phyloP scores from a whole-genome alignment of 2,329 filamentous ascomycete species.

The Exophiala sideris region DNA sequence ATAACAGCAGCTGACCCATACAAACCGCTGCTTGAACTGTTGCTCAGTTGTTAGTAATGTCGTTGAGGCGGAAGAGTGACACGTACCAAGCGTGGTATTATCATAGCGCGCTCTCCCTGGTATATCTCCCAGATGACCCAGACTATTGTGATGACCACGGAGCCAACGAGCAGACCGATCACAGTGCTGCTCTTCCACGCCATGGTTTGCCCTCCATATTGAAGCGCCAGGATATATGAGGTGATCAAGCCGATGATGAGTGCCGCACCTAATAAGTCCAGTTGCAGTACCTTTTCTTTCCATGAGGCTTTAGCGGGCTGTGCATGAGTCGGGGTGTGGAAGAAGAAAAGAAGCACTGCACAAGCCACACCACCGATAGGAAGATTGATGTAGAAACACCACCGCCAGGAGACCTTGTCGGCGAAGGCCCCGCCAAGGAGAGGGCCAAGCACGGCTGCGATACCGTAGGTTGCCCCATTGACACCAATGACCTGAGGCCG shows the following conservation, averaged over 20 bases:
- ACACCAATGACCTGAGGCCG: slow-evolving; percentile 49
- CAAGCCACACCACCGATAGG: slow-evolving; percentile 40
- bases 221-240: slow-evolving; percentile 54
- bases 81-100: slow-evolving; percentile 37
- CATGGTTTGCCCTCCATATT: slow-evolving; percentile 55
- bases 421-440: slow-evolving; percentile 47
- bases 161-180: slow-evolving; percentile 52
- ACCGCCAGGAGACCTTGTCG: slow-evolving; percentile 45
- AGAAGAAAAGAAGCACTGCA: slow-evolving; percentile 30
- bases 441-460: slow-evolving; percentile 48
- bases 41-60: not conserved
- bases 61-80: slow-evolving; percentile 37
- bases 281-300: slow-evolving; percentile 34
- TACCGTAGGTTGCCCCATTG: slow-evolving; percentile 38
- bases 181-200: slow-evolving; percentile 50
- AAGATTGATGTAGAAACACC: slow-evolving; percentile 55
- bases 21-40: slow-evolving; percentile 30
- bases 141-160: slow-evolving; percentile 41
- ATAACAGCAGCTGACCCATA: slow-evolving; percentile 27
- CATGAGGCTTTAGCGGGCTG: slow-evolving; percentile 13
- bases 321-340: slow-evolving; percentile 23
- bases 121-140: slow-evolving; percentile 34
- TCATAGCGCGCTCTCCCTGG: slow-evolving; percentile 29
- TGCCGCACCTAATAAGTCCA: slow-evolving; percentile 51
- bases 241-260: slow-evolving; percentile 53